phyloP scores from a whole-genome alignment of 2,329 filamentous ascomycete species.

The Ceratocystis papillata region DNA sequence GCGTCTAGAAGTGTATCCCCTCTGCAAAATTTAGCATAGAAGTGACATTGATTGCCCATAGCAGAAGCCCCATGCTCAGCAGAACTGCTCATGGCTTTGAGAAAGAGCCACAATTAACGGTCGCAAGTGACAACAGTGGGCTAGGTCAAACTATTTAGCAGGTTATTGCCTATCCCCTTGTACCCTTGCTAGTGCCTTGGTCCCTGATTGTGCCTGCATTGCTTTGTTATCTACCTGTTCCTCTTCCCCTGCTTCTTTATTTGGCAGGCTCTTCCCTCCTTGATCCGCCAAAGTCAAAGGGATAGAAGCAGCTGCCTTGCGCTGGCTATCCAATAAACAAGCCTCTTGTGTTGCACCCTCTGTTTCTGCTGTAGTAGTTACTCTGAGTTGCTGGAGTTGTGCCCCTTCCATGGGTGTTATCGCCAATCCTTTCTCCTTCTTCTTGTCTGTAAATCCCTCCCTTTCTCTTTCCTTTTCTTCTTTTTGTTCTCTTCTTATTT shows the following conservation, averaged over 20 bases:
- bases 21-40: background rate
- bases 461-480: slow-evolving; percentile 28
- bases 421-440: slow-evolving; percentile 23
- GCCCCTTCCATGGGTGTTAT: slow-evolving; percentile 17
- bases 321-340: background rate
- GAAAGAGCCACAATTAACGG: background rate
- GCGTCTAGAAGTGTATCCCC: background rate
- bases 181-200: background rate
- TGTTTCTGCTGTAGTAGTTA: background rate
- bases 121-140: background rate
- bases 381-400: background rate
- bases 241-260: background rate
- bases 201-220: background rate
- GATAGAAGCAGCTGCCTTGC: background rate
- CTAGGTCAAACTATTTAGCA: background rate
- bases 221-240: background rate
- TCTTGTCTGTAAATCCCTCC: slow-evolving; percentile 17
- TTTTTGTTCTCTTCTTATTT: slow-evolving; percentile 23
- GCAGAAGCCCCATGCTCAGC: background rate
- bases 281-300: background rate
- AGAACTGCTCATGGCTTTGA: background rate
- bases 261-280: background rate
- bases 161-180: background rate
- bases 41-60: background rate
- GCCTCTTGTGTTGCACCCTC: background rate